A percentile compares a stretch with the other conserved stretches of the same genome.
phyloP scores from a whole-genome alignment of 2,329 filamentous ascomycete species.

The Phialophora chinensis region DNA sequence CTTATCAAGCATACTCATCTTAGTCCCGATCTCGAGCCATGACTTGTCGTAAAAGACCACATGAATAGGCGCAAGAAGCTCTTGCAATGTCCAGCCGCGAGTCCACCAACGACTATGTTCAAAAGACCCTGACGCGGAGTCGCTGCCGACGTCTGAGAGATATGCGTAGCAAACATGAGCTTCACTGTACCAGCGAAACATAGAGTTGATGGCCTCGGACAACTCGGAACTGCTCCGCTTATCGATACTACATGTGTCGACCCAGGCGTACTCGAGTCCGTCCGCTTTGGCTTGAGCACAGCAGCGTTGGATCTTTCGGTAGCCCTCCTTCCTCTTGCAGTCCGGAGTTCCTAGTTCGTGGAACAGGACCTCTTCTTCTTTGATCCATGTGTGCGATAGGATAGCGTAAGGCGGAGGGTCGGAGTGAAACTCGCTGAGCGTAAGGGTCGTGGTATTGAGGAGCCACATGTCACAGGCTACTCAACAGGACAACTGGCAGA shows the following conservation, averaged over 20 bases:
- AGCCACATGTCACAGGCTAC: not conserved
- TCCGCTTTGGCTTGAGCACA: constrained; percentile 1
- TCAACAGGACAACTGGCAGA: not conserved
- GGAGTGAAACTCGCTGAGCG: not conserved
- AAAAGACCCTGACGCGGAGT: not conserved
- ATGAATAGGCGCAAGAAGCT: constrained; percentile 33
- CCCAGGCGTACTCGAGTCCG: constrained; percentile 9
- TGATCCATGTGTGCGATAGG: not conserved
- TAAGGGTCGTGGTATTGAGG: not conserved
- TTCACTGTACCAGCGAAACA: constrained; percentile 32
- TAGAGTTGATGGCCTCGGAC: constrained; percentile 32
- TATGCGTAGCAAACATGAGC: constrained; percentile 31
- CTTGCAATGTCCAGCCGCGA: constrained; percentile 35
- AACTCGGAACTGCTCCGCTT: constrained; percentile 38
- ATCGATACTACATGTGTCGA: constrained; percentile 40
- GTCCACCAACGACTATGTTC: constrained; percentile 26
- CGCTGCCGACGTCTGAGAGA: constrained; percentile 27
- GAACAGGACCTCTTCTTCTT: not conserved
- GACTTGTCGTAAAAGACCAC: constrained; percentile 30
- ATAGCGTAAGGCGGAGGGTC: not conserved
- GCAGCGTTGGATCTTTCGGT: not conserved
- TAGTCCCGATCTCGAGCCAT: constrained; percentile 11
- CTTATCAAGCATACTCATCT: not conserved
- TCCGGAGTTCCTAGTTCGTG: not conserved
- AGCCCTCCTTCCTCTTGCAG: not conserved